Base-by-base conservation (phyloP, 1,139 yeast genomes). In the Fermentozyma sake region DNA sequence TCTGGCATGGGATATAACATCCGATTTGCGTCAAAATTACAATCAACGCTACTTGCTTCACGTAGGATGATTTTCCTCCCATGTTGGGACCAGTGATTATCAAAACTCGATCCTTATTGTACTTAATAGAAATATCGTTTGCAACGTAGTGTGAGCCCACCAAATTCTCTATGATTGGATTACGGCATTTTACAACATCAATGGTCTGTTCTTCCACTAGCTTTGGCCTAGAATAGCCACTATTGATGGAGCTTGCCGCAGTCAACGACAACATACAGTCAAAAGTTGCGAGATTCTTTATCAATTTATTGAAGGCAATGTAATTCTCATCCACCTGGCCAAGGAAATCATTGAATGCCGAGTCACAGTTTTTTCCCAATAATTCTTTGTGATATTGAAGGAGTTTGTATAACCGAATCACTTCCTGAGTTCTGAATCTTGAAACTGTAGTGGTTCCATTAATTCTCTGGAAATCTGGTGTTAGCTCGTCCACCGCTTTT, bases 231-330 rank as follows among this genome's bases (percentile, higher is more conserved):
- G 58, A 55, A 39, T 78, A 80, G 11, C 64, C 63, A 0, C 68
- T 53, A 20, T 62, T 63, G 8, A 51, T 40, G 2, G 74, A 53
- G 4, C 83, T 70, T 0, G 80, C 74, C 0, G 79, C 76, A 1
- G 86, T 70, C 15, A 91, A 53, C 0, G 96, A 82, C 22, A 82
- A 48, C 3, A 87, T 56, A 43, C 94, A 82, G 51, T 91, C 98
- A 35, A 86, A 64, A 1, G 54, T 57, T 0, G 93, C 76, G 7
- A 89, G 39, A 7, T 68, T 55, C 3, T 54, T 50, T 12, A 84
- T 69, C 2, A 83, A 52, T 12, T 51, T 52, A 12, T 75, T 65
- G 22, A 87, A 58, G 20, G 53, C 51, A 3, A 61, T 61, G 46
- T 81, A 82, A 22, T 73, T 61, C 0, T 55, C 43, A 32, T 72